Evolutionary conservation across 805 yeast species (phyloP).

Genomic region (Starmerella vitae): DNA sequence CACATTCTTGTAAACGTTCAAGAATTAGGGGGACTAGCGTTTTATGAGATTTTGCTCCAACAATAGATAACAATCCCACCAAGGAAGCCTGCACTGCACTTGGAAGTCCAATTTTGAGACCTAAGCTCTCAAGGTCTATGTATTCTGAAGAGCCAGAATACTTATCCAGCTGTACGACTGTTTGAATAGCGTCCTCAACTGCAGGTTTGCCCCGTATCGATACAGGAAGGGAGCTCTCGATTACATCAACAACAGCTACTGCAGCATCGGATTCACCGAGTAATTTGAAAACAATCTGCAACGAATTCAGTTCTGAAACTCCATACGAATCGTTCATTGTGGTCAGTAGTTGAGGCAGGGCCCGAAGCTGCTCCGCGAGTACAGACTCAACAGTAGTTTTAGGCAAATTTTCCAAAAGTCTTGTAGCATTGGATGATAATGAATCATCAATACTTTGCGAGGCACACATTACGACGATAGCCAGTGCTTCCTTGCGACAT

Average conservation of each 20-base stretch:
- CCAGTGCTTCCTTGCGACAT: conserved; percentile 1
- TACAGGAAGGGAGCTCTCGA: conserved; percentile 8
- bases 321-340: conserved; percentile 10
- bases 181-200: no score
- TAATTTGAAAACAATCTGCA: conserved; percentile 3
- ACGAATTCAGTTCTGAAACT: conserved; percentile 1
- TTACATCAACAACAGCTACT: conserved; percentile 4
- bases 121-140: conserved; percentile 4
- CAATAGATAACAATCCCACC: conserved; percentile 1
- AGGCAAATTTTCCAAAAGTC: background rate
- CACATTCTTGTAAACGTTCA: conserved; percentile 4
- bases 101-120: conserved; percentile 3
- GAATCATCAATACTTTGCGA: conserved; percentile 1
- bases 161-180: no score
- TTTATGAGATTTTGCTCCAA: conserved; percentile 3
- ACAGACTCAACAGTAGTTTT: background rate
- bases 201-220: no score
- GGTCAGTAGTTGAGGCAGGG: conserved; percentile 5
- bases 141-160: background rate
- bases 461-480: conserved; percentile 8
- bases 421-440: conserved; percentile 1
- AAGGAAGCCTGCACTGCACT: conserved; percentile 4
- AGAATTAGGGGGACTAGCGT: background rate
- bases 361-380: conserved; percentile 2
- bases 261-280: background rate